phyloP scores from a whole-genome alignment of 805 yeast species.

The Teunomyces barrocoloradensis region DNA sequence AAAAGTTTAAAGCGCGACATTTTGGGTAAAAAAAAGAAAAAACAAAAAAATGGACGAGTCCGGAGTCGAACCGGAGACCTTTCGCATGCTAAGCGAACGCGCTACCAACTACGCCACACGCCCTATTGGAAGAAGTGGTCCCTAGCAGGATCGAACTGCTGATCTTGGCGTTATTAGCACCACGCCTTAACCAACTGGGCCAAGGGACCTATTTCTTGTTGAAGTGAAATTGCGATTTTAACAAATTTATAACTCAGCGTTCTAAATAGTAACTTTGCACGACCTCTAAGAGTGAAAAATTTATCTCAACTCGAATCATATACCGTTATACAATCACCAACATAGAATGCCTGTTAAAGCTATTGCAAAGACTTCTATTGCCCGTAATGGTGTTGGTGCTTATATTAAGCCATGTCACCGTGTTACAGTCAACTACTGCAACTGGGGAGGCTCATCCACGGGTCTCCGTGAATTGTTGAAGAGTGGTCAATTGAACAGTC shows the following conservation, averaged over 20 bases:
- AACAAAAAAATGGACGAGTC: constrained; percentile 59
- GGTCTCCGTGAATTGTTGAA: constrained; percentile 73
- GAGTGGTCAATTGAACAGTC: constrained; percentile 46
- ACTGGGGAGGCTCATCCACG: constrained; percentile 92
- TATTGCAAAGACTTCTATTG: constrained; percentile 53
- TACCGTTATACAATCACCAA: not conserved
- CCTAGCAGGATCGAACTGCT: constrained; percentile 89
- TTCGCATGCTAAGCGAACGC: constrained; percentile 78
- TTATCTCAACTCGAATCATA: constrained; percentile 2
- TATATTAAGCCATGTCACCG: constrained; percentile 72
- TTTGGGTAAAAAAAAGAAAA: constrained; percentile 12
- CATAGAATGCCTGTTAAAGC: constrained; percentile 57
- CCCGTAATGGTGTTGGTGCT: constrained; percentile 77
- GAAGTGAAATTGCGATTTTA: not conserved
- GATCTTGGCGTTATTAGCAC: constrained; percentile 62
- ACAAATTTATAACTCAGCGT: not conserved
- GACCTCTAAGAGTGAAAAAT: constrained; percentile 6
- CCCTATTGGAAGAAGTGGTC: constrained; percentile 55
- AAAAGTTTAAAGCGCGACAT: not conserved
- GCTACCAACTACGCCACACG: constrained; percentile 83
- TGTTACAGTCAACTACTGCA: constrained; percentile 78
- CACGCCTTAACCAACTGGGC: constrained; percentile 56
- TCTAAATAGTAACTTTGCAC: not conserved
- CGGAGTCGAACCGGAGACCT: constrained; percentile 80
- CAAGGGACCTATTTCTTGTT: constrained; percentile 39